Evolutionary conservation across 2,329 filamentous ascomycete genomes (phyloP).

Genomic region (Boeremia exigua): DNA sequence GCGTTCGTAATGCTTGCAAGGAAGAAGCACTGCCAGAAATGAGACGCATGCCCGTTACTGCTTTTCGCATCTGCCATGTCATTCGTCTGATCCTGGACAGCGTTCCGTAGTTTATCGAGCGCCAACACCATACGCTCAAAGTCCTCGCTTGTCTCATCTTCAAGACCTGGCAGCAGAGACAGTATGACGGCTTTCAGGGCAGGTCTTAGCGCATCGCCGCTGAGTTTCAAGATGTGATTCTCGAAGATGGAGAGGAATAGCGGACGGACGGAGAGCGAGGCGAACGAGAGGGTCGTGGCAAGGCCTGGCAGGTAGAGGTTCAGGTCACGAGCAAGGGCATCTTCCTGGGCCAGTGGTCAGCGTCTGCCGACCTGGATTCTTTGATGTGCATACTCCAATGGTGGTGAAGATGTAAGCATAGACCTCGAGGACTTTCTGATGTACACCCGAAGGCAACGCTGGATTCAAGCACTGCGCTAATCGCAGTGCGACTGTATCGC

Average conservation of each 20-base stretch:
- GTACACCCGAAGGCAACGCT: constrained; percentile 89
- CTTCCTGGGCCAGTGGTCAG: constrained; percentile 55
- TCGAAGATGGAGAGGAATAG: constrained; percentile 86
- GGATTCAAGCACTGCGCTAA: constrained; percentile 95
- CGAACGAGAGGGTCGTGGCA: constrained; percentile 88
- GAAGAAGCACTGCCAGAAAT: constrained; percentile 99
- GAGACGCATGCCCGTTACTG: constrained; percentile 68
- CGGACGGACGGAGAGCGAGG: constrained; percentile 87
- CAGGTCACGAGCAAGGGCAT: constrained; percentile 81
- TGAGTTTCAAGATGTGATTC: constrained; percentile 74
- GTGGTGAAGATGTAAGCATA: constrained; percentile 88
- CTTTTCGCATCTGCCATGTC: constrained; percentile 49
- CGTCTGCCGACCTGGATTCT: constrained; percentile 14
- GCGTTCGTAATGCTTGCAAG: constrained; percentile 89
- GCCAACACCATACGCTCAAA: constrained; percentile 87
- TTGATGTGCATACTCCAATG: constrained; percentile 66
- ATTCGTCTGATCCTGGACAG: constrained; percentile 62
- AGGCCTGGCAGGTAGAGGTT: constrained; percentile 89
- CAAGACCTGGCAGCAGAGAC: constrained; percentile 86
- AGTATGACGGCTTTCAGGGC: constrained; percentile 90
- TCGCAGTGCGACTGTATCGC: constrained; percentile 82
- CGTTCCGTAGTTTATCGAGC: constrained; percentile 76
- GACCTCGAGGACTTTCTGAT: constrained; percentile 95
- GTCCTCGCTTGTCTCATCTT: constrained; percentile 96
- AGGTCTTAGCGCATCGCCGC: constrained; percentile 75